Percentiles rank a stretch among this genome's conserved stretches.
These are phyloP conservation scores for Eucalyptus pauciflora DNA, from an alignment of 345 rosid genomes.

Conservation along the genomic window DNA sequence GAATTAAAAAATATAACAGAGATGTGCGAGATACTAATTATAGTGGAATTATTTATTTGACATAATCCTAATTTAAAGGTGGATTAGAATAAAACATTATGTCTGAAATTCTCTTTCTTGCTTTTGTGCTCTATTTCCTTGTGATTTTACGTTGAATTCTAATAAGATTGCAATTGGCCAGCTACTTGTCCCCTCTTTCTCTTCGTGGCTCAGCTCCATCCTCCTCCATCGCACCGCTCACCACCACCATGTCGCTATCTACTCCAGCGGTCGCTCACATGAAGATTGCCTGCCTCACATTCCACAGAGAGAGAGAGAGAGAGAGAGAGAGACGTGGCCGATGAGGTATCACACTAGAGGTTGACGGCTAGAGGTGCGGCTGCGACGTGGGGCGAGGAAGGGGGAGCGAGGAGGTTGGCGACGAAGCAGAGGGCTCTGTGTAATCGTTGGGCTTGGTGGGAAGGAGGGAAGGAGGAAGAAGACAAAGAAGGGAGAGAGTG, in stretches of 20 bases:
- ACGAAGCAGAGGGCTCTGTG: not conserved
- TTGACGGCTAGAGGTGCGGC: not conserved
- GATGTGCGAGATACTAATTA: no score
- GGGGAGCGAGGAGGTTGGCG: not conserved
- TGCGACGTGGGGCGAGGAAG: not conserved
- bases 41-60: not conserved
- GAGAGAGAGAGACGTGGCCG: not conserved
- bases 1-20: no score
- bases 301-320: not conserved
- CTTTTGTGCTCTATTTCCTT: not conserved
- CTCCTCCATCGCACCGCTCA: not conserved
- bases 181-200: not conserved
- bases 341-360: not conserved
- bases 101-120: not conserved
- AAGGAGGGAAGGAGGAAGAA: not conserved
- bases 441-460: not conserved
- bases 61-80: not conserved
- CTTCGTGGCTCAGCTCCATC: not conserved
- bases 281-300: not conserved
- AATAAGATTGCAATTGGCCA: not conserved
- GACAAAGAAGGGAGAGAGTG: not conserved
- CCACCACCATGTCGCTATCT: not conserved
- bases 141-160: not conserved
- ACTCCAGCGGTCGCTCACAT: not conserved
- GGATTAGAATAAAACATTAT: not conserved